Base-by-base conservation (phyloP, 805 yeast genomes). In the Starmerella apis region DNA sequence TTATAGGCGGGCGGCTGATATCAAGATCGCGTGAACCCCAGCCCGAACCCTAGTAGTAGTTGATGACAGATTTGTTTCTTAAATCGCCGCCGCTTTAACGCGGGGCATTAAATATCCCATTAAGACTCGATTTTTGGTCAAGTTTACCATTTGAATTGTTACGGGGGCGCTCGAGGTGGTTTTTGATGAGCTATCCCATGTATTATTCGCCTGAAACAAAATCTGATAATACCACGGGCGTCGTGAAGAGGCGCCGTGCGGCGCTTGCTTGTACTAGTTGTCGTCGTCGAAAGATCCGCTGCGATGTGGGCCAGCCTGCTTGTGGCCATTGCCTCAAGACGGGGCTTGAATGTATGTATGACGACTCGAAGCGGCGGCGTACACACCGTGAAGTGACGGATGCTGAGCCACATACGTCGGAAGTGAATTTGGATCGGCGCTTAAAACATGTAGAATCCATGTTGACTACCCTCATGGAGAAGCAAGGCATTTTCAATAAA, bases 241-340 rank as follows among this genome's bases (percentile, higher is more conserved):
- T 18, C 10, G 35, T 32, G 18, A 62, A 62, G 46, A 57, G 65
- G 7, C 61, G 52, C 30, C 54, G 96, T 49, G 85, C 85, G 0
- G 85, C 92, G 0, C 90, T 84, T 60, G 95, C 95, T 0, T 86
- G 96, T 65, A 94, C 86, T 60, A 67, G 90, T 35, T 87, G 96
- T 61, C 71, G 96, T 33, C 77, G 81, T 46, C 83, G 83, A 58
- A 84, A 84, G 51, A 59, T 65, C 31, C 75, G 81, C 53, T 84
- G 94, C 68, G 88, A 83, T 56, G 86, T 88, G 0, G 74, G 73
- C 48, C 54, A 68, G 43, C 74, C 78, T 1, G 76, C 73, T 53
- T 87, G 96, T 62, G 75, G 84, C 0, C 79, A 83, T 54, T 87
- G 96, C 68, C 76, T 76, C 11, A 72, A 78, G n/a, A 83, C 80